Evolutionary conservation across 2,329 filamentous ascomycete genomes (phyloP).

Genomic region (Apiospora pterosperma): DNA sequence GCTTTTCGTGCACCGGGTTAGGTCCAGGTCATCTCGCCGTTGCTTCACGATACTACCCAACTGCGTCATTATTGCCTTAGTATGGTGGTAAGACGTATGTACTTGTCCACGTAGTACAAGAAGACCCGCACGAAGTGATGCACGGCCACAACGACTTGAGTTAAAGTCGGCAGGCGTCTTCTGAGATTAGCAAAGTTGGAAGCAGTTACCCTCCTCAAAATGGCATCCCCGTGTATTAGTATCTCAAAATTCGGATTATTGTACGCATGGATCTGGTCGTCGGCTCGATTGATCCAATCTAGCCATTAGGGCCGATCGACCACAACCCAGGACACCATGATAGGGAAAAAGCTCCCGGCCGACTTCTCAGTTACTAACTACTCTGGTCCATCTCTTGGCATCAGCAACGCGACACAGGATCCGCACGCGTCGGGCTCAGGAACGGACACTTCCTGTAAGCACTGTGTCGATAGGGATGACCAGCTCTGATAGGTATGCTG

Average conservation of each 20-base stretch:
- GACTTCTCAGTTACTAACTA: neutral
- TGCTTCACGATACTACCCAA: neutral
- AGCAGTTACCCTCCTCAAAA: neutral
- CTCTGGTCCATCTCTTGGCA: neutral
- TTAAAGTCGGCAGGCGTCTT: neutral
- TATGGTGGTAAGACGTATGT: too few species aligned
- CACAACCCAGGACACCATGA: neutral
- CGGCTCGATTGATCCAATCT: conserved; percentile 1
- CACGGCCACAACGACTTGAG: too few species aligned
- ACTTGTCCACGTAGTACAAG: too few species aligned
- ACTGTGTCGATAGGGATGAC: neutral
- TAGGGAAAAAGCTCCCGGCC: neutral
- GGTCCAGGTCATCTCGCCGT: neutral
- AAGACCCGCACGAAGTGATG: neutral
- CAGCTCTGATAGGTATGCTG: neutral
- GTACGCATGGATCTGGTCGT: neutral
- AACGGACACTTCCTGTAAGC: neutral
- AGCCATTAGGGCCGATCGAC: neutral
- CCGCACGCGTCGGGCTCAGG: neutral
- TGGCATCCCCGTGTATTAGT: too few species aligned
- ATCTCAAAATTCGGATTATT: neutral
- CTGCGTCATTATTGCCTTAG: neutral
- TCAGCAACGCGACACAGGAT: neutral
- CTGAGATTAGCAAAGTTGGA: neutral
- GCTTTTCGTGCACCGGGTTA: neutral